Evolutionary conservation across 2,329 filamentous ascomycete species (phyloP).

Genomic region (Penicillium sp.): DNA sequence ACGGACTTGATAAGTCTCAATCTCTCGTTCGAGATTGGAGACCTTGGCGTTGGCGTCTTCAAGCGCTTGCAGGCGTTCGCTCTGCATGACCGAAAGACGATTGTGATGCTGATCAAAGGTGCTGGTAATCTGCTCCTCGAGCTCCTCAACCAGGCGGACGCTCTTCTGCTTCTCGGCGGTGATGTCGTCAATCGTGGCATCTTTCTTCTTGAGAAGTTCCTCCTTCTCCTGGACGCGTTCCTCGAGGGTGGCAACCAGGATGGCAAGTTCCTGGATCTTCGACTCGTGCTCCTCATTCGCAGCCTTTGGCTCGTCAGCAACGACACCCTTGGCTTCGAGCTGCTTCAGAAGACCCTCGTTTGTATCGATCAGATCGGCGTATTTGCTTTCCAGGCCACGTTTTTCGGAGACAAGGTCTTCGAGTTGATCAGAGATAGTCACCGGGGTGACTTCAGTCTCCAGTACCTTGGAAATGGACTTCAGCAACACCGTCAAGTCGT

Average conservation of each 20-base stretch:
- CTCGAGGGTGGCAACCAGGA: conserved; percentile 45
- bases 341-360: conserved; percentile 38
- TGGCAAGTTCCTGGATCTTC: conserved; percentile 53
- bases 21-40: conserved; percentile 60
- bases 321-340: conserved; percentile 33
- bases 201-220: conserved; percentile 43
- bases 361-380: conserved; percentile 37
- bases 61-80: conserved; percentile 68
- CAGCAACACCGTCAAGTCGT: conserved; percentile 62
- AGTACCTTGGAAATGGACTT: conserved; percentile 51
- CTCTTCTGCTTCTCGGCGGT: conserved; percentile 78
- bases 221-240: conserved; percentile 43
- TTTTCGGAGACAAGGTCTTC: conserved; percentile 48
- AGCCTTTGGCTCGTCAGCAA: conserved; percentile 33
- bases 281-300: conserved; percentile 48
- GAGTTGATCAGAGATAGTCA: conserved; percentile 58
- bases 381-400: conserved; percentile 40
- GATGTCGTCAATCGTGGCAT: conserved; percentile 47
- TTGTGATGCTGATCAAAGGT: conserved; percentile 97
- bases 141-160: conserved; percentile 84
- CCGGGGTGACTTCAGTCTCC: conserved; percentile 52
- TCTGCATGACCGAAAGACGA: conserved; percentile 75
- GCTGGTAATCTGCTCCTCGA: conserved; percentile 91
- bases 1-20: conserved; percentile 52
- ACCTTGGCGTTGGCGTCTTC: conserved; percentile 72